Percentiles rank a stretch among this genome's conserved stretches.
phyloP scores from a whole-genome alignment of 1,139 yeast species.

The Suhomyces ambrosiae region DNA sequence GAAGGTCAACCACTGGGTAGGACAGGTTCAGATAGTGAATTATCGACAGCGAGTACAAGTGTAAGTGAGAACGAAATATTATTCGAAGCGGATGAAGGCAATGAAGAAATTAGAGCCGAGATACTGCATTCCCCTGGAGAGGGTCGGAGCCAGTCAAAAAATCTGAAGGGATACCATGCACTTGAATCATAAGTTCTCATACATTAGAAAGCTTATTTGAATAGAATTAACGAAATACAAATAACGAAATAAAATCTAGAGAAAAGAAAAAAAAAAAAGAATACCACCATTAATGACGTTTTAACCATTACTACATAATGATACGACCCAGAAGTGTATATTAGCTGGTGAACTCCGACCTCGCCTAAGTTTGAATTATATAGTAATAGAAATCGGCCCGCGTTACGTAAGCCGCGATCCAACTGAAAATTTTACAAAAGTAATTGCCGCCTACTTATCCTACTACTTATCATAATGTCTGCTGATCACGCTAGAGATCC shows the following conservation, averaged over 20 bases:
- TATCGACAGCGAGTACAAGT: conserved; percentile 6
- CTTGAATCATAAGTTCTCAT: too few species aligned
- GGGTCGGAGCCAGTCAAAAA: background rate
- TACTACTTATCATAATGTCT: conserved; percentile 49
- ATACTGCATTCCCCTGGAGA: too few species aligned
- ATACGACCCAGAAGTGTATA: too few species aligned
- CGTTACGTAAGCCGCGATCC: conserved; percentile 4
- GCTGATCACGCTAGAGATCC: conserved; percentile 99
- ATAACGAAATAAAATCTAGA: too few species aligned
- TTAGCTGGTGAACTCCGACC: too few species aligned
- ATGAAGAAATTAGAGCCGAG: background rate
- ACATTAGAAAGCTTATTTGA: too few species aligned
- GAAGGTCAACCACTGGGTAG: background rate
- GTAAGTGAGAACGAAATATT: conserved; percentile 9
- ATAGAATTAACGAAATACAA: too few species aligned
- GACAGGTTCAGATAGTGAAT: conserved; percentile 1
- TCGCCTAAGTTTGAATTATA: too few species aligned
- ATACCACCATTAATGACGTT: too few species aligned
- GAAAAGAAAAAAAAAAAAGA: too few species aligned
- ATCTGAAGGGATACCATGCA: conserved; percentile 1
- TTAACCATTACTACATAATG: too few species aligned
- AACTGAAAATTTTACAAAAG: conserved; percentile 8
- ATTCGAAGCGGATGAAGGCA: conserved; percentile 4
- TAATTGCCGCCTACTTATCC: conserved; percentile 4
- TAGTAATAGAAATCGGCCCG: too few species aligned